Evolutionary conservation across 495 filamentous ascomycete genomes (phyloP).

Genomic region (Xylaria telfairii): DNA sequence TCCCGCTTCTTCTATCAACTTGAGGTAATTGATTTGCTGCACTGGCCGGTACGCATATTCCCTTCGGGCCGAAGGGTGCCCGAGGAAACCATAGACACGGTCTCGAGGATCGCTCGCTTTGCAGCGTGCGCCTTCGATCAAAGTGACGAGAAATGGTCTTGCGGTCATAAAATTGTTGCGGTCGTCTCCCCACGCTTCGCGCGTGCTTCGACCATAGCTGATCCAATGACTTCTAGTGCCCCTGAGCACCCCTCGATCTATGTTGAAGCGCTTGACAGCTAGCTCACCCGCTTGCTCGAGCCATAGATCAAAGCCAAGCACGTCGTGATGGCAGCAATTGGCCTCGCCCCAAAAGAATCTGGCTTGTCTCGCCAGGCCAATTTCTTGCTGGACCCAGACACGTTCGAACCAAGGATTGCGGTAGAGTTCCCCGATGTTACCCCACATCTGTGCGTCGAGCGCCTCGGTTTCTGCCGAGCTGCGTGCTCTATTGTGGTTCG

Average conservation of each 20-base stretch:
- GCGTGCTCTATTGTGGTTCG: neutral
- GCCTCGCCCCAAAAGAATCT: slow-evolving; percentile 1
- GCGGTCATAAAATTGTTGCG: neutral
- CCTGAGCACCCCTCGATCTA: neutral
- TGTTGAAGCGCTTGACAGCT: neutral
- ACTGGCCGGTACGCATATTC: neutral
- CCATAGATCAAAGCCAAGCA: slow-evolving; percentile 1
- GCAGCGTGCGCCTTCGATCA: neutral
- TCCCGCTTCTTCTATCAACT: neutral
- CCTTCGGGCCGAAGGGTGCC: neutral
- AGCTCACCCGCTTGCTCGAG: neutral
- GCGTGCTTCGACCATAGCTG: neutral
- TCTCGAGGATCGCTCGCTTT: neutral
- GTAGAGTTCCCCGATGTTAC: neutral
- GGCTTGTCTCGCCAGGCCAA: neutral
- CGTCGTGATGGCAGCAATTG: neutral
- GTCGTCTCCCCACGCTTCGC: neutral
- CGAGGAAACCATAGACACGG: neutral
- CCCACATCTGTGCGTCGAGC: neutral
- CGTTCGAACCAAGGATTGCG: neutral
- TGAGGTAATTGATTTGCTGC: neutral
- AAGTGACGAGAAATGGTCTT: neutral
- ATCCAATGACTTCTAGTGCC: slow-evolving; percentile 1
- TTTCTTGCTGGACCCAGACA: neutral
- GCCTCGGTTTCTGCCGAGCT: neutral